Conservation (phyloP, 1,284 basidiomycete genomes). For the Schizophyllum amplum region DNA sequence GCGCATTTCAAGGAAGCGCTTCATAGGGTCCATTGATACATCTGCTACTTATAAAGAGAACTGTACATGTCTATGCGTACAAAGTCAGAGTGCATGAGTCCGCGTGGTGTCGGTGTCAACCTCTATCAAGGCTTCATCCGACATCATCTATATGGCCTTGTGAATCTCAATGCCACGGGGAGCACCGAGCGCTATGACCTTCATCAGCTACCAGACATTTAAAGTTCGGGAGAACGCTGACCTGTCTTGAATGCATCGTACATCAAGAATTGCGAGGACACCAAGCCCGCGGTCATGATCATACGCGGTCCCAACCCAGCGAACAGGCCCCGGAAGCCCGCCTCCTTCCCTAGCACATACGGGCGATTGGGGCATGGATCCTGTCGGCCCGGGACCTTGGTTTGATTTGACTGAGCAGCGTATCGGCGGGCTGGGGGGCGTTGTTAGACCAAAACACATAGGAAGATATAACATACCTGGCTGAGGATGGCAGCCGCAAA, state of each 20-base stretch:
- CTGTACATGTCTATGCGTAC: no score
- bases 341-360: conserved; percentile 39
- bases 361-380: conserved; percentile 65
- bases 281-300: conserved; percentile 79
- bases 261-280: conserved; percentile 74
- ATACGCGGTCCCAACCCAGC: conserved; percentile 82
- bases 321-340: conserved; percentile 73
- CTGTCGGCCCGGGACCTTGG: conserved; percentile 77
- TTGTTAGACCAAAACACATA: no score
- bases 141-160: conserved; percentile 39
- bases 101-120: no score
- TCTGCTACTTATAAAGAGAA: no score
- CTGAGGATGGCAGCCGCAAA: conserved; percentile 84
- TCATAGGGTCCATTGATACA: no score
- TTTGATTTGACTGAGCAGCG: conserved; percentile 73
- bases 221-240: conserved; percentile 14
- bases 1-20: no score
- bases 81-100: no score
- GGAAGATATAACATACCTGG: conserved; percentile 50
- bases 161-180: conserved; percentile 70
- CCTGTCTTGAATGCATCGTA: conserved; percentile 68
- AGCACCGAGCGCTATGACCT: conserved; percentile 62
- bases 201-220: conserved; percentile 5
- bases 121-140: no score
- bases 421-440: conserved; percentile 58